phyloP scores from a whole-genome alignment of 768 basidiomycete genomes.

The Phaffia tasmanica region DNA sequence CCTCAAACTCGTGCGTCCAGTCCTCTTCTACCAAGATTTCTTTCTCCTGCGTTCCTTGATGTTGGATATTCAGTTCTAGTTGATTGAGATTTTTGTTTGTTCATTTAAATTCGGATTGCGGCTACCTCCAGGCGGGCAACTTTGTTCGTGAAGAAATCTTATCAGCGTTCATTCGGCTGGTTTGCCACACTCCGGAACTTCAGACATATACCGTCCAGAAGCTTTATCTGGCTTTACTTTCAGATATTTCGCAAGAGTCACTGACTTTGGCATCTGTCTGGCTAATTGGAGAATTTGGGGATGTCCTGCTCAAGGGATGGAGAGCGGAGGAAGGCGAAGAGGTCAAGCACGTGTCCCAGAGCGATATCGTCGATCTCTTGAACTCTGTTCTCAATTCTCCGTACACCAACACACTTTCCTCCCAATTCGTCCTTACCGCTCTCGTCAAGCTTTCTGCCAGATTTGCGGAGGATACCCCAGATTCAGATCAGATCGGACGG shows the following conservation, averaged over 20 bases:
- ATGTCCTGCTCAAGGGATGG: conserved; percentile 74
- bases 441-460: conserved; percentile 84
- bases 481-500: conserved; percentile 50
- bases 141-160: conserved; percentile 94
- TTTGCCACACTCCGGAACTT: conserved; percentile 91
- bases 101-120: conserved; percentile 11
- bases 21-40: neutral
- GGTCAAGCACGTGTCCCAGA: conserved; percentile 60
- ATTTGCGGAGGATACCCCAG: conserved; percentile 41
- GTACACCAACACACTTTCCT: conserved; percentile 77
- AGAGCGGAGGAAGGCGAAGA: conserved; percentile 62
- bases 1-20: conserved; percentile 62
- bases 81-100: neutral
- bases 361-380: conserved; percentile 73
- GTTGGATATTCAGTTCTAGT: neutral
- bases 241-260: conserved; percentile 92
- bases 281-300: conserved; percentile 94
- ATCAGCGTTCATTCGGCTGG: conserved; percentile 86
- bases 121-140: conserved; percentile 67
- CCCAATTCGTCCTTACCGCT: conserved; percentile 82
- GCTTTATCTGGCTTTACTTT: conserved; percentile 71
- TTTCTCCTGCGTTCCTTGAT: neutral
- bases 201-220: conserved; percentile 91
- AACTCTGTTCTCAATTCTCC: conserved; percentile 82
- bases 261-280: conserved; percentile 85